Evolutionary conservation across 306 rosid species (phyloP).

Genomic region (Cucurbita moschata): DNA sequence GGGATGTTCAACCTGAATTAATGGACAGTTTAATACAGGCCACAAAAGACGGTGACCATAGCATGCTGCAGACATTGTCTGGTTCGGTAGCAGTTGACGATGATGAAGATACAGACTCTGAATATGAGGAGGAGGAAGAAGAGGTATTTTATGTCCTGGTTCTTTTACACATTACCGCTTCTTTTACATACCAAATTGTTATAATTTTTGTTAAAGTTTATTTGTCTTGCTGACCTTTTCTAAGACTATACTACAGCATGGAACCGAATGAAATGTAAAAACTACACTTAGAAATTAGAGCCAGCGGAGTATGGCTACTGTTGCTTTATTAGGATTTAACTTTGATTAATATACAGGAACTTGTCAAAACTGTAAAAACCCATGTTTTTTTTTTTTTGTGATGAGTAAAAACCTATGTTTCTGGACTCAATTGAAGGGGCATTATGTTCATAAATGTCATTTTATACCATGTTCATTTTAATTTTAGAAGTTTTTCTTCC

Average conservation of each 20-base stretch:
- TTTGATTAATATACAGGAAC: background rate
- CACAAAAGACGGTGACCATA: slow-evolving; percentile 50
- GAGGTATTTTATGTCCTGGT: slow-evolving; percentile 24
- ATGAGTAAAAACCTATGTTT: background rate
- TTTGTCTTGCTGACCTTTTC: background rate
- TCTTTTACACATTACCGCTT: background rate
- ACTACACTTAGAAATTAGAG: background rate
- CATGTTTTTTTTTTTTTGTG: background rate
- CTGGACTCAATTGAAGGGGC: background rate
- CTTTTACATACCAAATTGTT: background rate
- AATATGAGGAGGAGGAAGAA: slow-evolving; percentile 44
- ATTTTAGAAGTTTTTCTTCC: background rate
- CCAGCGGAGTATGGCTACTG: background rate
- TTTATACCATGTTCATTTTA: background rate
- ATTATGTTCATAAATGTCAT: background rate
- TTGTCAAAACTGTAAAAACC: background rate
- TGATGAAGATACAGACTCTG: slow-evolving; percentile 33
- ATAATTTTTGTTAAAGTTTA: background rate
- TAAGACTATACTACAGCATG: background rate
- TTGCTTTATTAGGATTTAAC: background rate
- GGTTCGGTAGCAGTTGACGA: slow-evolving; percentile 15
- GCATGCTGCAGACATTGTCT: slow-evolving; percentile 44
- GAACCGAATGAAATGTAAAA: background rate
- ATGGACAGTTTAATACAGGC: slow-evolving; percentile 67
- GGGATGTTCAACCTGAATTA: slow-evolving; percentile 60